Base-by-base conservation (phyloP, 768 basidiomycete species). In the Serendipita sp. region DNA sequence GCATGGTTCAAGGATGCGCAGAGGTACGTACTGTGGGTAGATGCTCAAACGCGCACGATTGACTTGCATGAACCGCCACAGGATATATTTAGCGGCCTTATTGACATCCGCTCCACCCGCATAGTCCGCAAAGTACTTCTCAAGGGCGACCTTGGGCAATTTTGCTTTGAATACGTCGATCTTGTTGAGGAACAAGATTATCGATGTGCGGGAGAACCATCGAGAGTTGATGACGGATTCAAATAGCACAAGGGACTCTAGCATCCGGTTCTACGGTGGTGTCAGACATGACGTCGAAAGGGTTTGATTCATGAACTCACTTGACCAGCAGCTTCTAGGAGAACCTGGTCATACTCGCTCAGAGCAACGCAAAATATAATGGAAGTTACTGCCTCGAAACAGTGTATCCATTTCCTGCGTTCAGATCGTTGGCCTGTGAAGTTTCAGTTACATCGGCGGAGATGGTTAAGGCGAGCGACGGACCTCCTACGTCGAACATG, bases 31-130 rank as follows among this genome's bases (percentile, higher is more conserved):
- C 89, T 96, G 92, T 2, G 92, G 92, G 73, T 94, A 96, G 18
- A 96, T 88, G 65, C 86, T 91, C 68, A 94, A 74, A 63, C 85
- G 74, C 64, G 89, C 89, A 24, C 88, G 76, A 69, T 94, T 95
- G 64, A 88, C 86, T 73, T 95, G 90, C 80, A 92, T 93, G 70
- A 95, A 97, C 70, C 88, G 78, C 93, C 92, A 96, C 44, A 97
- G 77, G 63, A 97, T 92, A 68, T 91, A 95, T 69, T 93, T 92
- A 0, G 92, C 91, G 1, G 91, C 92, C 73, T 94, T 94, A 76
- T 92, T 93, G 73, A 94, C 89, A 70, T 94, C 89, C 2, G 85
- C 74, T 3, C 91, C 91, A 37, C 90, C 90, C 0, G 88, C 88
- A 73, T 94, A 94, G 70, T 93, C 92, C 3, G 89, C 84, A 73